A percentile compares a stretch with the other conserved stretches of the same genome.
Conservation (phyloP, 495 filamentous ascomycete genomes). For the Aspergillus nidulans region DNA sequence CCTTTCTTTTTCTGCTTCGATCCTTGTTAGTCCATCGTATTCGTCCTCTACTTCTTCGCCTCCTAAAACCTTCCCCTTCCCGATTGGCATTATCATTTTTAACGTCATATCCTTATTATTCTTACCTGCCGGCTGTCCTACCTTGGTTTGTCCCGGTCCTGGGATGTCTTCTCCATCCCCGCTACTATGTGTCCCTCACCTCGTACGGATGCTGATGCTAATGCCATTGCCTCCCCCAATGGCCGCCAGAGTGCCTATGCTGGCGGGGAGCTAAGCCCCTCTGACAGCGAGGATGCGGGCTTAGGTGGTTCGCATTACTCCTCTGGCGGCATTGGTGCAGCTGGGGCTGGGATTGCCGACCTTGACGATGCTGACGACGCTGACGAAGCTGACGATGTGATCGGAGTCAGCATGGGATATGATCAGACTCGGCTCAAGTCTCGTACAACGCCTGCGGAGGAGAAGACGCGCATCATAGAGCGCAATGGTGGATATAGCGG, state of each 20-base stretch:
- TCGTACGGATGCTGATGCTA: neutral
- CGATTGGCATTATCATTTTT: neutral
- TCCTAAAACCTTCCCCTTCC: neutral
- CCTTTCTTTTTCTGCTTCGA: slow-evolving; percentile 17
- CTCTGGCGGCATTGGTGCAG: slow-evolving; percentile 14
- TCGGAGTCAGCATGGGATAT: slow-evolving; percentile 73
- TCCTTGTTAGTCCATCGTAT: neutral
- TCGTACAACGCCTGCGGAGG: slow-evolving; percentile 65
- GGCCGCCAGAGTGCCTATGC: neutral
- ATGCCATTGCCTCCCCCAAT: slow-evolving; percentile 1
- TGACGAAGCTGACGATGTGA: slow-evolving; percentile 55
- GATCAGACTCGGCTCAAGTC: slow-evolving; percentile 67
- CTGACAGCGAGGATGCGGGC: slow-evolving; percentile 34
- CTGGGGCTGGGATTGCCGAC: neutral
- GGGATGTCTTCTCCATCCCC: slow-evolving; percentile 2
- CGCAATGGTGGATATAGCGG: slow-evolving; percentile 52
- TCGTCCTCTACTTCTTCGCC: neutral
- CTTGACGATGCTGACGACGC: neutral
- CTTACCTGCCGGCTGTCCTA: neutral
- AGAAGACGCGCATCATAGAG: slow-evolving; percentile 69
- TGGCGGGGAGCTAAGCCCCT: slow-evolving; percentile 12
- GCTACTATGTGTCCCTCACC: neutral
- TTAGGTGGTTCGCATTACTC: neutral
- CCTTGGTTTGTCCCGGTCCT: neutral
- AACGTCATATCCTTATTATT: slow-evolving; percentile 3